phyloP scores from a whole-genome alignment of 495 filamentous ascomycete species.

The Penicillium cataractarum region DNA sequence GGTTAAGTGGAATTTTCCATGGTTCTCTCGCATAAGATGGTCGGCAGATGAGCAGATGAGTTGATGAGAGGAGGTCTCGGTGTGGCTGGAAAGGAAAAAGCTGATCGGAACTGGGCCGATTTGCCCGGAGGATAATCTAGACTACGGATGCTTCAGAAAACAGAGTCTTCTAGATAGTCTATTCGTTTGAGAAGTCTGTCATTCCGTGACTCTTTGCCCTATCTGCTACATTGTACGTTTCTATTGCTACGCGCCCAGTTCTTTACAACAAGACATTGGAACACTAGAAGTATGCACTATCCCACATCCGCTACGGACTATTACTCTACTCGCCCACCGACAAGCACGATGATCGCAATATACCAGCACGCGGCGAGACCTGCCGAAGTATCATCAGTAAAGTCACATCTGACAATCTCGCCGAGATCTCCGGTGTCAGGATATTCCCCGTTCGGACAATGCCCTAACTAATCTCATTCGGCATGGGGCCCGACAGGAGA shows the following conservation, averaged over 20 bases:
- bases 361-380: background rate
- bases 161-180: no score
- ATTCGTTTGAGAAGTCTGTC: background rate
- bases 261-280: no score
- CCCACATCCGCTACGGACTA: background rate
- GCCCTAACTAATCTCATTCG: background rate
- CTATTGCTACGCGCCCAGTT: background rate
- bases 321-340: background rate
- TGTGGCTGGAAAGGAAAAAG: background rate
- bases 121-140: background rate
- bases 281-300: background rate
- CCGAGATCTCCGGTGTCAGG: background rate
- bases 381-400: background rate
- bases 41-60: constrained; percentile 4
- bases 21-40: background rate
- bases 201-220: background rate
- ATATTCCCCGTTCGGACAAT: constrained; percentile 10
- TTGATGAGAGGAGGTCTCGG: background rate
- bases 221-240: background rate
- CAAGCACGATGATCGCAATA: constrained; percentile 14
- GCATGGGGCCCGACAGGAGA: background rate
- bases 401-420: background rate
- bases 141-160: background rate
- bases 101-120: background rate
- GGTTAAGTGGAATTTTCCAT: background rate